Conservation (phyloP, 345 rosid genomes). For the Citrus unshiu region DNA sequence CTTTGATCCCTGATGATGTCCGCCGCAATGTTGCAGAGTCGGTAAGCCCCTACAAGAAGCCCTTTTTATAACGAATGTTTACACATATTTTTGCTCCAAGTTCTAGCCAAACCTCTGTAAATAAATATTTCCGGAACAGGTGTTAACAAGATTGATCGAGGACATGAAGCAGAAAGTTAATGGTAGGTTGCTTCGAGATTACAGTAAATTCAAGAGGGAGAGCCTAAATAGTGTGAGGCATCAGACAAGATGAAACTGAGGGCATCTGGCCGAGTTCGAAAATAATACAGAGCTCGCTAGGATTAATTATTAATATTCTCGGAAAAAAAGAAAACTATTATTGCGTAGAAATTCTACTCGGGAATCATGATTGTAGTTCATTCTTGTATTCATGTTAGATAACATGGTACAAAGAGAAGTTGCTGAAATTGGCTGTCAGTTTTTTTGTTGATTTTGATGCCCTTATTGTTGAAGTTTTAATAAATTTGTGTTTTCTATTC, state of each 20-base stretch:
- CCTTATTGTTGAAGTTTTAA: background rate
- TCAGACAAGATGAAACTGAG: background rate
- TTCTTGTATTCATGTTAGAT: background rate
- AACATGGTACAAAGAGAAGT: background rate
- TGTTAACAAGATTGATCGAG: constrained; percentile 57
- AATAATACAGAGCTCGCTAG: background rate
- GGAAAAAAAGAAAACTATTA: background rate
- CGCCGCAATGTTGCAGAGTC: constrained; percentile 52
- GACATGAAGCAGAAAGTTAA: constrained; percentile 85
- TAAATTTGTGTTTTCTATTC: too few species aligned
- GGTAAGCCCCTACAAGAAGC: constrained; percentile 32
- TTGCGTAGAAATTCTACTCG: background rate
- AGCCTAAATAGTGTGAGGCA: background rate
- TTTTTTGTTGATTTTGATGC: background rate
- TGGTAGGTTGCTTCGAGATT: constrained; percentile 75
- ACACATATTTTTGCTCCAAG: background rate
- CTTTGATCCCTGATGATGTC: constrained; percentile 66
- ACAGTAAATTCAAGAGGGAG: constrained; percentile 60
- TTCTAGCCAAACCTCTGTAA: background rate
- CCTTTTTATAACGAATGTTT: background rate
- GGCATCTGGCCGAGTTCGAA: background rate
- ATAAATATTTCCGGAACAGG: constrained; percentile 29
- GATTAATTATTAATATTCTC: background rate
- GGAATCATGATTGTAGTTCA: background rate
- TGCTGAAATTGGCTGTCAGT: background rate